Conservation (phyloP, 176 grass and related monocot species). For the Oryza meyeriana region DNA sequence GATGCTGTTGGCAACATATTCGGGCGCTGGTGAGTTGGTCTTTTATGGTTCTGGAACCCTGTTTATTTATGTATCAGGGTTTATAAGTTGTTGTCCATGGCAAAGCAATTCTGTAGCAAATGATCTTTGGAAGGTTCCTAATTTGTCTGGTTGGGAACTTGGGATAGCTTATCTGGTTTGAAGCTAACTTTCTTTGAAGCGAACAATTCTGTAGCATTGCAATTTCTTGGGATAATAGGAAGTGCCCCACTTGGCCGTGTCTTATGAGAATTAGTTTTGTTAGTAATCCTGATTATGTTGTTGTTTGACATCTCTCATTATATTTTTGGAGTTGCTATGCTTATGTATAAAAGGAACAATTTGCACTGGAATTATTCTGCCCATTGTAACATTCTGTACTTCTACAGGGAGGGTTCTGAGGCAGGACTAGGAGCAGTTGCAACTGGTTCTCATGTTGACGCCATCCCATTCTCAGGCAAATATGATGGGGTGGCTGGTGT, state of each 20-base stretch:
- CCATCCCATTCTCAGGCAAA: slow-evolving; percentile 98
- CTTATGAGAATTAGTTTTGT: not conserved
- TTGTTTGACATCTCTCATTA: not conserved
- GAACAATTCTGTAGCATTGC: no score
- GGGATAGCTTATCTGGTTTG: not conserved
- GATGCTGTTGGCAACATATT: slow-evolving; percentile 94
- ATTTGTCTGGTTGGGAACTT: slow-evolving; percentile 1
- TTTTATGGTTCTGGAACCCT: not conserved
- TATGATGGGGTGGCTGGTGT: slow-evolving; percentile 96
- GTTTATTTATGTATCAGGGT: not conserved
- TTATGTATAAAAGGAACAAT: not conserved
- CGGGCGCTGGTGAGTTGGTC: slow-evolving; percentile 71
- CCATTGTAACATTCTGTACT: not conserved
- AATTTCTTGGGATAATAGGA: not conserved
- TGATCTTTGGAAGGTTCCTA: not conserved
- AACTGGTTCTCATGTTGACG: slow-evolving; percentile 95
- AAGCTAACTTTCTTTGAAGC: not conserved
- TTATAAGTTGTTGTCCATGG: not conserved
- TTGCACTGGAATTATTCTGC: not conserved
- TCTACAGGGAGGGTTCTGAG: slow-evolving; percentile 76
- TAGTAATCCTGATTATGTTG: not conserved
- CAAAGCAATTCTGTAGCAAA: not conserved
- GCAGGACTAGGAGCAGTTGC: slow-evolving; percentile 63
- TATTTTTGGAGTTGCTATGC: not conserved
- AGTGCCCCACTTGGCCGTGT: not conserved